phyloP scores from a whole-genome alignment of 805 yeast species.

The Candida chauliodis region DNA sequence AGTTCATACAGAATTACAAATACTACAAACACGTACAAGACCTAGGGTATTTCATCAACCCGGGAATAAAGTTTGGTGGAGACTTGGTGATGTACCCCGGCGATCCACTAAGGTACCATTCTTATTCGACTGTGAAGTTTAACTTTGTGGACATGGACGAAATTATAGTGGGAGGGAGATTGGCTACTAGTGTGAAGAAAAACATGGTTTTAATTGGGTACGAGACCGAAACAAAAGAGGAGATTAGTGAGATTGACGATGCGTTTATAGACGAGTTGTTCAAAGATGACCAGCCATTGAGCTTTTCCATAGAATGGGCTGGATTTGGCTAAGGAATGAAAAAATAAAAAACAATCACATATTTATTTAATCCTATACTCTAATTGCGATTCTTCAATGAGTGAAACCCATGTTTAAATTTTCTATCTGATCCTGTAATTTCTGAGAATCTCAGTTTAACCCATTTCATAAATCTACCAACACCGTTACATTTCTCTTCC shows the following conservation, averaged over 20 bases:
- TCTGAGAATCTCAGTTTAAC: neutral
- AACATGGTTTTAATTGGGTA: slow-evolving; percentile 60
- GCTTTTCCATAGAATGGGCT: slow-evolving; percentile 90
- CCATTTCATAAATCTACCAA: neutral
- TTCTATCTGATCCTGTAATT: neutral
- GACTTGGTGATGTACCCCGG: slow-evolving; percentile 90
- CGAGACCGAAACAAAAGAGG: neutral
- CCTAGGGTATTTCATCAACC: slow-evolving; percentile 56
- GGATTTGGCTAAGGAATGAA: slow-evolving; percentile 67
- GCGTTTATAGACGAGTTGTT: slow-evolving; percentile 3
- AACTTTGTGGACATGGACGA: slow-evolving; percentile 48
- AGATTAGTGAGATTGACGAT: slow-evolving; percentile 2
- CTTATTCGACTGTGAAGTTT: slow-evolving; percentile 69
- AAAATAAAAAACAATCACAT: neutral
- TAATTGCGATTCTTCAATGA: neutral
- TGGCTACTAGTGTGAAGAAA: slow-evolving; percentile 91
- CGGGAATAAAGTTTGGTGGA: slow-evolving; percentile 92
- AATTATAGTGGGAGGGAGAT: slow-evolving; percentile 79
- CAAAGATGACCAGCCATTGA: slow-evolving; percentile 28
- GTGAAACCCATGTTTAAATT: slow-evolving; percentile 1
- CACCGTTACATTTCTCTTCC: neutral
- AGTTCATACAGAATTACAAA: slow-evolving; percentile 11
- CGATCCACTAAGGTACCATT: slow-evolving; percentile 86
- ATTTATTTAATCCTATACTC: neutral
- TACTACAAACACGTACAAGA: slow-evolving; percentile 38